Evolutionary conservation across 2,329 filamentous ascomycete genomes (phyloP).

Genomic region (Cercospora sp.): DNA sequence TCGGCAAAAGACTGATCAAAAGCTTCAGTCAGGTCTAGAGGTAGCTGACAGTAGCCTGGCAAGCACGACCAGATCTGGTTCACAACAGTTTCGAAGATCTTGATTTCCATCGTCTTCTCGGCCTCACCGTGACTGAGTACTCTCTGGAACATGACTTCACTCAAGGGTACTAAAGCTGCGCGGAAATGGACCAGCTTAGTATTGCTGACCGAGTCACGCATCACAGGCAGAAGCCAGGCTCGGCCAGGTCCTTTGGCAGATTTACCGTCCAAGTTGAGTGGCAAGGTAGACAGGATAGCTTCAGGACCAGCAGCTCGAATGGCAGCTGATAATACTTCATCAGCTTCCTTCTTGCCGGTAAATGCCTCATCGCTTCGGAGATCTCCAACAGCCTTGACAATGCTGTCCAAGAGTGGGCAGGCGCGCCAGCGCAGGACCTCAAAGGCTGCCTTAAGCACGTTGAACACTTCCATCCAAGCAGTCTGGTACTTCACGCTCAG

Average conservation of each 20-base stretch:
- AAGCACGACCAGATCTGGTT: constrained; percentile 93
- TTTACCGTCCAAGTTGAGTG: constrained; percentile 73
- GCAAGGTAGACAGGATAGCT: constrained; percentile 76
- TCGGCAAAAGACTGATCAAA: constrained; percentile 91
- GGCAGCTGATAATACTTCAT: constrained; percentile 83
- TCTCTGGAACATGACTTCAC: constrained; percentile 83
- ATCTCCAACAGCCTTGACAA: constrained; percentile 79
- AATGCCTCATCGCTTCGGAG: constrained; percentile 86
- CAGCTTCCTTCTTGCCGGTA: constrained; percentile 89
- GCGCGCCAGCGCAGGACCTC: constrained; percentile 83
- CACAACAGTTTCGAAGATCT: constrained; percentile 95
- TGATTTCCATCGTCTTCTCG: constrained; percentile 92
- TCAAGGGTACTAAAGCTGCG: constrained; percentile 81
- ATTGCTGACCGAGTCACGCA: constrained; percentile 87
- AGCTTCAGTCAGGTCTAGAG: constrained; percentile 64
- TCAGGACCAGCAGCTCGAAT: constrained; percentile 88
- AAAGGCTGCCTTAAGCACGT: constrained; percentile 81
- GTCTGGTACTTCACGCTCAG: constrained; percentile 89
- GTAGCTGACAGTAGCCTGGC: constrained; percentile 91
- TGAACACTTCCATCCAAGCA: constrained; percentile 94
- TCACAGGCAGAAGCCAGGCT: constrained; percentile 90
- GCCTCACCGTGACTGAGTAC: constrained; percentile 78
- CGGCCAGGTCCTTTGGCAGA: constrained; percentile 76
- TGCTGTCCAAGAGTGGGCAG: constrained; percentile 71
- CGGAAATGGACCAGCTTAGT: constrained; percentile 84